Evolutionary conservation across 192 early-diverging fungal genomes (phyloP), one percentile per base, ranked within the genome.

Genomic region (Mortierella alpina): DNA sequence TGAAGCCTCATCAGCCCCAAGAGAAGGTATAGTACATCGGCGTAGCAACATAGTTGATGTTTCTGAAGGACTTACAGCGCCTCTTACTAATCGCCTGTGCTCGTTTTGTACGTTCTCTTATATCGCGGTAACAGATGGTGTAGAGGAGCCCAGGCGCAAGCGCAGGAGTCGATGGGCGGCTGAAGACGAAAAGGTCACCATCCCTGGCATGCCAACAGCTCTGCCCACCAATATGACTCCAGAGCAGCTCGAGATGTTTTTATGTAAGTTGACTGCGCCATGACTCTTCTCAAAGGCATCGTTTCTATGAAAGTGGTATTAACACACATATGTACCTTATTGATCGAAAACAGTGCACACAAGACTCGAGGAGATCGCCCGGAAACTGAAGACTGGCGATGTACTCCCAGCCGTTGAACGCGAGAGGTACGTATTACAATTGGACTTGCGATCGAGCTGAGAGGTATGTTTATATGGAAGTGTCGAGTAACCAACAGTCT

Each of bases 141-240:
- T 17, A 42, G 84, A 87, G 6, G 88, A 89, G 62, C 86, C 88
- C 51, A 89, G 77, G 68, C 86, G 91, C 65, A 92, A 93, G 55
- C 88, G 93, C 64, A 91, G 88, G 63, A 95, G 92, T 80, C 91
- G 97, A n/a, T 99, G 97, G 97, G 96, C 96, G 45, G 88, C 88
- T 47, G 88, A 89, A 17, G 89, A 93, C 42, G 76, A 88, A 20
- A 93, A 92, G 65, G 86, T 93, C 39, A 90, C 88, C 57, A 92
- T 92, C 49, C 90, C 94, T 14, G 94, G 92, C 15, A 75, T 94
- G 58, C 91, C 95, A 2, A 95, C 94, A 0, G 88, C 94, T 13
- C 77, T 96, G 47, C 91, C 96, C 5, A 77, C 92, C 48, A 89
- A 87, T 52, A 88, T 99, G 86, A 85, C 86, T 4, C 89, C 90